Evolutionary conservation across 148 eudicot genomes (phyloP), one percentile per base, ranked within the genome.

Genomic region (Linanthus parryae): DNA sequence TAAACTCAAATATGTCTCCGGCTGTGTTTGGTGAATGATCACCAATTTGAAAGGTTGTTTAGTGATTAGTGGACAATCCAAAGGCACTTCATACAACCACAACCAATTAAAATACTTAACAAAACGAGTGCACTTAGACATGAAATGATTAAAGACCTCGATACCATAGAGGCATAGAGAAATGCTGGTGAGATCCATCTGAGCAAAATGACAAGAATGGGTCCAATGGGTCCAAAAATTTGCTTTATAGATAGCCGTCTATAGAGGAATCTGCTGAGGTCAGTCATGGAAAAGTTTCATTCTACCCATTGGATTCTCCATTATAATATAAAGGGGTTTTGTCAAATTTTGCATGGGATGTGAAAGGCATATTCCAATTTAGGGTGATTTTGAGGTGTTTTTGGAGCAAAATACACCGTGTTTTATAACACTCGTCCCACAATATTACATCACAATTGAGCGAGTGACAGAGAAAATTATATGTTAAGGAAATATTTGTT

Each of bases 241-340:
- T 44, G 44, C n/a, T n/a, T n/a, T n/a, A n/a, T n/a, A n/a, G n/a
- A 40, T 25, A 66, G 63, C 70, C 78, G 66, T 73, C 73, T 59
- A 73, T 58, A 44, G 76, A 65, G 66, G 75, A 70, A 65, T 64
- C 58, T 54, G 65, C 57, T 54, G 57, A 65, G 25, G n/a, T n/a
- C n/a, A n/a, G n/a, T n/a, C n/a, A n/a, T n/a, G n/a, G n/a, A n/a
- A n/a, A n/a, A n/a, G n/a, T n/a, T n/a, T n/a, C n/a, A n/a, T n/a
- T n/a, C n/a, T n/a, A n/a, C n/a, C 44, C 5, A 0, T 31, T 49
- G 26, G n/a, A 49, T 7, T 11, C 40, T 22, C 11, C 26, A 20
- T 7, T 19, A 8, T 49, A 27, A 27, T 26, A 40, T 40, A 5
- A 40, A 16, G 7, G 2, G 22, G 7, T 16, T 40, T 17, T 3